Evolutionary conservation across 2,329 filamentous ascomycete genomes (phyloP).

Genomic region (Aspergillus terreus): DNA sequence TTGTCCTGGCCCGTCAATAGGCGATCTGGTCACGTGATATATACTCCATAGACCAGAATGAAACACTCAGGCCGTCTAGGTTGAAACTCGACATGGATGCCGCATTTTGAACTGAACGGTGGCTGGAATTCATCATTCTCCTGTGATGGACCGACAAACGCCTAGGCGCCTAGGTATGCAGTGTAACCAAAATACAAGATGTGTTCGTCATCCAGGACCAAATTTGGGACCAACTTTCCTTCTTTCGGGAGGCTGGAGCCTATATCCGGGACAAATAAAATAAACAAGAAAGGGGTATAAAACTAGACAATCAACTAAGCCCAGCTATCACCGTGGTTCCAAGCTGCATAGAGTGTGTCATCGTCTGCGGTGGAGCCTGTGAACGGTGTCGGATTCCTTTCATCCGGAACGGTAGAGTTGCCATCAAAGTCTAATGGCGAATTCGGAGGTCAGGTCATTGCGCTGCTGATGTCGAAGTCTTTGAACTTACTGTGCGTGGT

Average conservation of each 20-base stretch:
- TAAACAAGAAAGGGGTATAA: slow-evolving; percentile 9
- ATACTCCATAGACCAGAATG: not conserved
- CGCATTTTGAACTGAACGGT: not conserved
- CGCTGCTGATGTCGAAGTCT: slow-evolving; percentile 6
- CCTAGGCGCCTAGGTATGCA: not conserved
- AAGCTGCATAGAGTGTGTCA: slow-evolving; percentile 10
- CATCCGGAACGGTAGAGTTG: not conserved
- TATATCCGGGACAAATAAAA: not conserved
- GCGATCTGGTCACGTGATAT: slow-evolving; percentile 16
- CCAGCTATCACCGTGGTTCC: slow-evolving; percentile 18
- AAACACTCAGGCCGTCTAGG: no score
- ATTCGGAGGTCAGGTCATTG: slow-evolving; percentile 6
- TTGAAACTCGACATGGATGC: no score
- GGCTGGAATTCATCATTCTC: not conserved
- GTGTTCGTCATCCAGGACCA: not conserved
- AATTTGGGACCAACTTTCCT: not conserved
- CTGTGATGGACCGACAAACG: not conserved
- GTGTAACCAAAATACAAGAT: not conserved
- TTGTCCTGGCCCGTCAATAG: slow-evolving; percentile 22
- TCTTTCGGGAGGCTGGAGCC: not conserved
- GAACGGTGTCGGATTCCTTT: not conserved
- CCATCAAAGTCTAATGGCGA: slow-evolving; percentile 4
- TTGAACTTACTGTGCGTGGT: slow-evolving; percentile 22
- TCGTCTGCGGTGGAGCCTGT: slow-evolving; percentile 3
- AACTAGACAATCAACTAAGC: slow-evolving; percentile 11